phyloP scores from a whole-genome alignment of 345 rosid species.

The Erucastrum elatum region DNA sequence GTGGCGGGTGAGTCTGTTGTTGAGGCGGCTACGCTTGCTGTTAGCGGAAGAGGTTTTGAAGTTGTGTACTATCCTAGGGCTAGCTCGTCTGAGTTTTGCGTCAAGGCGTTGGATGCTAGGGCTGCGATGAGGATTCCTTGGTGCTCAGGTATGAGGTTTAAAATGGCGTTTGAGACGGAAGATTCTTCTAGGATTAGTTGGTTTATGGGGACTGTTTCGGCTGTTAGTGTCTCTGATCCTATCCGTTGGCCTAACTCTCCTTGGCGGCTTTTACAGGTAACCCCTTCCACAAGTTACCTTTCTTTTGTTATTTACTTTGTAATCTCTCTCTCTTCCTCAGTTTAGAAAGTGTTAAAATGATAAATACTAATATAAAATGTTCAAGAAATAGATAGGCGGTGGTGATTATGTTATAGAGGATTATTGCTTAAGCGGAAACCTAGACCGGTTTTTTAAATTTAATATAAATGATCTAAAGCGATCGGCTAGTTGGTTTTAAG shows the following conservation, averaged over 20 bases:
- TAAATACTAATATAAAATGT: not conserved
- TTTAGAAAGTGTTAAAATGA: too few relatives aligned
- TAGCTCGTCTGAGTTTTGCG: constrained; percentile 81
- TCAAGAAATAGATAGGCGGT: not conserved
- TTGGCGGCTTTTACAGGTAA: constrained; percentile 90
- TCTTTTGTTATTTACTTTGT: constrained; percentile 2
- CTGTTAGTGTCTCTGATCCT: constrained; percentile 74
- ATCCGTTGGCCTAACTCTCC: constrained; percentile 90
- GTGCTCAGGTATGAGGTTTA: constrained; percentile 91
- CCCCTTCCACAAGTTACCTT: not conserved
- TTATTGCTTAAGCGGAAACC: not conserved
- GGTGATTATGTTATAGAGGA: too few relatives aligned
- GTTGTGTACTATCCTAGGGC: constrained; percentile 84
- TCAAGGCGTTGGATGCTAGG: constrained; percentile 64
- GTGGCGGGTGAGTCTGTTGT: constrained; percentile 66
- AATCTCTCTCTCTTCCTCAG: not conserved
- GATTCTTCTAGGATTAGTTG: constrained; percentile 93
- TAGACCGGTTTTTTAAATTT: too few relatives aligned
- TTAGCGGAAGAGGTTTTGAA: constrained; percentile 67
- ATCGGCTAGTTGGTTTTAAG: not conserved
- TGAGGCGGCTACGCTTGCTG: constrained; percentile 73
- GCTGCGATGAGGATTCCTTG: constrained; percentile 77
- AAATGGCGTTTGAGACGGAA: constrained; percentile 95
- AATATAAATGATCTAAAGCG: too few relatives aligned
- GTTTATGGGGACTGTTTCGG: constrained; percentile 92